phyloP scores from a whole-genome alignment of 306 rosid species.

The Quillaja saponaria region DNA sequence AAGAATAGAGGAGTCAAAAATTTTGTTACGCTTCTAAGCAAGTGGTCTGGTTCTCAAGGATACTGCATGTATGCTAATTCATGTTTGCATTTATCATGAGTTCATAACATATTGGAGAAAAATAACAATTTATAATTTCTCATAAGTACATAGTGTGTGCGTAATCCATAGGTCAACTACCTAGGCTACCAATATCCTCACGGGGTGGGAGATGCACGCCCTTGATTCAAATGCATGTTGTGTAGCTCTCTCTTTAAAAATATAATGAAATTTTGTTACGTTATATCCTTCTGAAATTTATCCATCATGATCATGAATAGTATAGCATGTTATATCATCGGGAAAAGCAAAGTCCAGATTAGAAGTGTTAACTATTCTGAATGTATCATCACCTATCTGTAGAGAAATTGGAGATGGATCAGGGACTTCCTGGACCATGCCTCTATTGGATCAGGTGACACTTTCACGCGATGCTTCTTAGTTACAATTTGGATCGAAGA shows the following conservation, averaged over 20 bases:
- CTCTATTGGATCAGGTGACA: slow-evolving; percentile 61
- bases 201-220: slow-evolving; percentile 4
- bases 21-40: slow-evolving; percentile 47
- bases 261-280: too few relatives aligned
- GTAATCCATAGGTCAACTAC: slow-evolving; percentile 14
- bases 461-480: slow-evolving; percentile 25
- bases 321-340: slow-evolving; percentile 9
- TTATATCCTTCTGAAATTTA: slow-evolving; percentile 18
- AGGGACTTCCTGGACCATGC: slow-evolving; percentile 80
- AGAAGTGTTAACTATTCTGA: slow-evolving; percentile 16
- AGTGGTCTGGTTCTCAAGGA: slow-evolving; percentile 71
- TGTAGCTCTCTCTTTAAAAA: too few relatives aligned
- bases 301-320: not conserved
- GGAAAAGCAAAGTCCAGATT: too few relatives aligned
- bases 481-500: slow-evolving; percentile 16
- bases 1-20: slow-evolving; percentile 34
- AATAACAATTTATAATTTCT: slow-evolving; percentile 16
- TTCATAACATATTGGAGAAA: too few relatives aligned
- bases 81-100: too few relatives aligned
- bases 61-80: slow-evolving; percentile 73
- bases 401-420: slow-evolving; percentile 74
- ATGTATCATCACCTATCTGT: slow-evolving; percentile 32
- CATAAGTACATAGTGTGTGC: not conserved
- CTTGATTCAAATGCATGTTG: slow-evolving; percentile 6
- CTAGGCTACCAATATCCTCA: not conserved